Evolutionary conservation across 139 green algal species (phyloP), one percentile per base, ranked within the genome.

Genomic region (Ettlia oleoabundans): DNA sequence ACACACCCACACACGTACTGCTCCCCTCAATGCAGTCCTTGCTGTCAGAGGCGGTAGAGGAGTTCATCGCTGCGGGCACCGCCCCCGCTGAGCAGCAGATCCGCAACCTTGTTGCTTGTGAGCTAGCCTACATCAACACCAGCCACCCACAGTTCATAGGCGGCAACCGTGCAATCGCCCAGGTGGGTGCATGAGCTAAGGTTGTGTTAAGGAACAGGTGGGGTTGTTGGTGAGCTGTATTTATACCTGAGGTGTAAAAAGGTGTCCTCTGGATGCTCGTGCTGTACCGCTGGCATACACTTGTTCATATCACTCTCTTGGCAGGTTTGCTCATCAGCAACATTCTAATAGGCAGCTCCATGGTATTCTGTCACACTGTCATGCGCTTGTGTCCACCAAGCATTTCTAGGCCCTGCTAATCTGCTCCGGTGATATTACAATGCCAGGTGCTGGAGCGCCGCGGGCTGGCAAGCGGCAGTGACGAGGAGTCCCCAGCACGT

Each of bases 51-150:
- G 90, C 93, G 0, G 92, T 95, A 32, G 83, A 95, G 77, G 90
- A 92, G 62, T 97, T 96, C 80, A 92, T 98, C 42, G 72, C 83
- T 42, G 66, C 85, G 24, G 93, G 93, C n/a, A 86, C 91, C 2
- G 68, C 28, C 26, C 92, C 92, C 8, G 90, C 92, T 2, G 91
- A 96, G 85, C 83, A 76, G 58, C 93, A 91, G 87, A 92, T 93
- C 73, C 69, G 81, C 6, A 87, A 91, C 78, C 64, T 92, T 22
- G 86, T 97, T 10, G 92, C 91, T 0, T 98, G 96, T 85, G 96
- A 99, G 92, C 90, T 95, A 69, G 93, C 95, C 30, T 98, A 96
- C 92, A 98, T 99, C 89, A 99, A 99, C 90, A 98, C 94, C 37
- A 92, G 94, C 82, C 95, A 99, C 87, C 93, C 96, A 0, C 89